Evolutionary conservation across 2,329 filamentous ascomycete species (phyloP).

Genomic region (Pseudonectria buxi): DNA sequence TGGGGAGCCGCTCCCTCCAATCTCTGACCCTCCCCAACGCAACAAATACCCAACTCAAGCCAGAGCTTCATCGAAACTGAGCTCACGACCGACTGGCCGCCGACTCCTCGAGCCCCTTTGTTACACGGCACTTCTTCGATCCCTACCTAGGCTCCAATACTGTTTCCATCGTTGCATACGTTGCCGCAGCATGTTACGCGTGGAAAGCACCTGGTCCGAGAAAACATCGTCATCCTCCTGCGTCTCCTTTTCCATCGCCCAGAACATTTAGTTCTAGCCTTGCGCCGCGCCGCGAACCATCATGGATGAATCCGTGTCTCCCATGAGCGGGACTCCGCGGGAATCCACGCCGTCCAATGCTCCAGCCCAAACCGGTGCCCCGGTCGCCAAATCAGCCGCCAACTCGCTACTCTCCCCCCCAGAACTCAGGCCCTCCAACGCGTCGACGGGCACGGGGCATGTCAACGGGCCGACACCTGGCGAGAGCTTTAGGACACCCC

Average conservation of each 20-base stretch:
- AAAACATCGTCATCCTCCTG: conserved; percentile 6
- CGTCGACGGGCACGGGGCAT: no score
- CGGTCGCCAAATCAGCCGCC: conserved; percentile 11
- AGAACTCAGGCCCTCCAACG: conserved; percentile 11
- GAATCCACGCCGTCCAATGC: conserved; percentile 16
- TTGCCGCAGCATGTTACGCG: conserved; percentile 17
- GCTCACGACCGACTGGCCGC: no score
- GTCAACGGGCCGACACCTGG: conserved; percentile 3
- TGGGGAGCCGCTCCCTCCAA: no score
- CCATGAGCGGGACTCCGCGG: conserved; percentile 14
- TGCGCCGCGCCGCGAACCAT: conserved; percentile 7
- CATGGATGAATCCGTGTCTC: conserved; percentile 19
- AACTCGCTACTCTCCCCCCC: conserved; percentile 14
- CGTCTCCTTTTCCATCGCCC: conserved; percentile 4
- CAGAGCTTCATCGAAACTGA: no score
- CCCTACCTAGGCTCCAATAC: no score
- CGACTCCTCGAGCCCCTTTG: no score
- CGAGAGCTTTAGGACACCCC: conserved; percentile 8
- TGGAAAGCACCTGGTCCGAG: conserved; percentile 7
- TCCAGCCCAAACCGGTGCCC: conserved; percentile 9
- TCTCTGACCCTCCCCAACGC: no score
- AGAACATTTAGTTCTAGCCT: conserved; percentile 2
- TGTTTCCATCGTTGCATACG: not conserved
- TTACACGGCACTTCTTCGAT: no score
- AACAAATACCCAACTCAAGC: no score